A percentile compares a stretch with the other conserved stretches of the same genome.
phyloP scores from a whole-genome alignment of 1,284 basidiomycete species.

The Tylopilus sp. region DNA sequence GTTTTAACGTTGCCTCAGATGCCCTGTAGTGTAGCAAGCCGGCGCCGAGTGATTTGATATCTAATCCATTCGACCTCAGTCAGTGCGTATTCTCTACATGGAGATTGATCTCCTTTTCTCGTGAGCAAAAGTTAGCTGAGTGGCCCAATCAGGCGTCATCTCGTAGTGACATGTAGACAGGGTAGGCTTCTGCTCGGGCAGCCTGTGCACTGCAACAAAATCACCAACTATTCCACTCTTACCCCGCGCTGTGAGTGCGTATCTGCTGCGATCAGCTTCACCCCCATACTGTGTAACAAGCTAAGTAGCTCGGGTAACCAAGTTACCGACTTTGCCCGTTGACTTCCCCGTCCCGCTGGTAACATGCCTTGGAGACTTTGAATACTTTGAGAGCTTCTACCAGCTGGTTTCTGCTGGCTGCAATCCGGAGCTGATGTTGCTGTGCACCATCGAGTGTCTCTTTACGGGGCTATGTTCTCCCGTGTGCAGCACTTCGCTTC shows the following conservation, averaged over 20 bases:
- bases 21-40: slow-evolving; percentile 16
- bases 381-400: not conserved
- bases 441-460: not conserved
- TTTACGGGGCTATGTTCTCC: not conserved
- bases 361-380: not conserved
- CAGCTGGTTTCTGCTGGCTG: not conserved
- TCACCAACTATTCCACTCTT: too few species aligned
- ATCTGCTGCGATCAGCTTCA: not conserved
- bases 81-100: not conserved
- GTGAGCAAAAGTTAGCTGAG: not conserved
- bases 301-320: not conserved
- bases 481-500: not conserved
- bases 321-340: not conserved
- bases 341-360: not conserved
- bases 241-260: not conserved
- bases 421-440: not conserved
- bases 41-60: slow-evolving; percentile 2
- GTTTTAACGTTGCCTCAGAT: slow-evolving; percentile 5
- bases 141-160: not conserved
- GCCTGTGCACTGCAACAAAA: too few species aligned
- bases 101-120: not conserved
- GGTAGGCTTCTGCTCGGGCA: too few species aligned
- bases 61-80: not conserved
- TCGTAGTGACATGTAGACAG: not conserved
- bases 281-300: not conserved